Base-by-base conservation (phyloP, 2,329 filamentous ascomycete genomes). In the Stenocarpella maydis region DNA sequence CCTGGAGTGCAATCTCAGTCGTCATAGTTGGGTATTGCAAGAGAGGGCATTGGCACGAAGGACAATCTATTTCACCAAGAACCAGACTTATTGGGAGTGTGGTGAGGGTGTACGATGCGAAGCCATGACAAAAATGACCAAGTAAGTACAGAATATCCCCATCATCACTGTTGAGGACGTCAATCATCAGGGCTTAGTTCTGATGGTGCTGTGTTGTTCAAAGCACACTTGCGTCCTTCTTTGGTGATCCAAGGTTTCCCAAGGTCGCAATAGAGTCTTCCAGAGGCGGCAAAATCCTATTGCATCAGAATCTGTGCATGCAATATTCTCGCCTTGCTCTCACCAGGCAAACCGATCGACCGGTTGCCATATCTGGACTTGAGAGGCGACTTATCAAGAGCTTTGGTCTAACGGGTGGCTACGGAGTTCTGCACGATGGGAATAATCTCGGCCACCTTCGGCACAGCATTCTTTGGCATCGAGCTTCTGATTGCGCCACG, bases 1-100 rank as follows among this genome's bases (percentile, higher is more conserved):
- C 0, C 72, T 77, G 1, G 55, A 77, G n/a, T n/a, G n/a, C n/a
- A n/a, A n/a, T n/a, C n/a, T n/a, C n/a, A n/a, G n/a, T n/a, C n/a
- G n/a, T n/a, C n/a, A n/a, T n/a, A n/a, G n/a, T n/a, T 82, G 80
- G 81, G 80, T 82, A 0, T 39, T 82, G 9, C 80, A 82, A 61
- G 80, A 82, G 69, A 65, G 77, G 24, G 78, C 75, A 0, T 60
- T 83, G 4, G 77, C 80, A 0, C 73, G 77, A 21, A 74, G 81
- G 14, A 80, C 78, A 0, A 79, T 83, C 10, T 79, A 77, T 52
- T 83, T 81, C 68, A 78, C 79, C 0, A 63, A 76, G 0, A 71
- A 68, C 2, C 79, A 82, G 66, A 77, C 78, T 1, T 82, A 81
- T 41, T 83, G 76, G 74, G 81, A 82, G 45, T 82, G 81, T 43